A percentile compares a stretch with the other conserved stretches of the same genome.
phyloP scores from a whole-genome alignment of 495 filamentous ascomycete species.

The Cenococcum geophilum region DNA sequence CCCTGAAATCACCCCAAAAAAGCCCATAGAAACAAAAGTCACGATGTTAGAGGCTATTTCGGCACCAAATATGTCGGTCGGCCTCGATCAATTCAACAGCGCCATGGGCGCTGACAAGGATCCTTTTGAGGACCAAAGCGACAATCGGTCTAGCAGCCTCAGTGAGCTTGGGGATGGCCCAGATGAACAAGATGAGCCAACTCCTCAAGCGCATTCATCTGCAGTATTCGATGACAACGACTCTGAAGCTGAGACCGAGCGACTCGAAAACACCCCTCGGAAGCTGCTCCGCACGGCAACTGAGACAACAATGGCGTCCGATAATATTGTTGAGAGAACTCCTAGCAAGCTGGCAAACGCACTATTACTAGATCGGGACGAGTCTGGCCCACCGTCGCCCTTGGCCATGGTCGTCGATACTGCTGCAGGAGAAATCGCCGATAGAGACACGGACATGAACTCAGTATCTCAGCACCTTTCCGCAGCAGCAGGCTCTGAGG shows the following conservation, averaged over 20 bases:
- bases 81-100: background rate
- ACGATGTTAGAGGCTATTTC: constrained; percentile 11
- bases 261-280: constrained; percentile 84
- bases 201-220: constrained; percentile 13
- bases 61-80: constrained; percentile 2
- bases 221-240: constrained; percentile 57
- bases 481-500: constrained; percentile 15
- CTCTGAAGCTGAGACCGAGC: constrained; percentile 97
- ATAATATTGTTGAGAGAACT: constrained; percentile 31
- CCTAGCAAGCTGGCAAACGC: constrained; percentile 35
- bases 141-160: constrained; percentile 60
- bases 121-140: constrained; percentile 24
- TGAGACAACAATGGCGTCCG: constrained; percentile 21
- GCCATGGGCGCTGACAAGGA: background rate
- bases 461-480: constrained; percentile 15
- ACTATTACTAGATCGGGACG: constrained; percentile 19
- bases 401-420: background rate
- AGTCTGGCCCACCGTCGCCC: constrained; percentile 20
- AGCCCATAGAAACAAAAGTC: background rate
- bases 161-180: constrained; percentile 85
- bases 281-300: constrained; percentile 42
- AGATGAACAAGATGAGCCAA: constrained; percentile 50
- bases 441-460: constrained; percentile 11
- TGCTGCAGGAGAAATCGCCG: background rate
- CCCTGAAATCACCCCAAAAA: background rate